These are phyloP conservation scores for Cutaneotrichosporon dermatis DNA, from an alignment of 1,284 basidiomycete genomes.

Conservation along the genomic window DNA sequence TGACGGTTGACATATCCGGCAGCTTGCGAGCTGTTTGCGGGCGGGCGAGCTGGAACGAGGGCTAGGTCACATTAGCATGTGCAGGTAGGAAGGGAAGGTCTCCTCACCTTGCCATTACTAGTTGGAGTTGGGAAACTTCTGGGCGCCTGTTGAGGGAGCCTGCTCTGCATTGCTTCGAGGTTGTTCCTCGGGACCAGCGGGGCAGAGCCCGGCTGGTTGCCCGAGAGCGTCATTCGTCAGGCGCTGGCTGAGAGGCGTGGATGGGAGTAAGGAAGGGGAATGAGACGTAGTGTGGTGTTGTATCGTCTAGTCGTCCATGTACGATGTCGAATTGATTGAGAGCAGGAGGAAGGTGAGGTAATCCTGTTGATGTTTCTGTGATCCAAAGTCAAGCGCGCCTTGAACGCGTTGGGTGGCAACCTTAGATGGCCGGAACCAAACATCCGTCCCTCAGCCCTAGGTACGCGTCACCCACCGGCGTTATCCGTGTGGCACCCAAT, in stretches of 20 bases:
- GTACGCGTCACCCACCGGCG: background rate
- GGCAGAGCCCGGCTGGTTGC: background rate
- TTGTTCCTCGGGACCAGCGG: slow-evolving; percentile 7
- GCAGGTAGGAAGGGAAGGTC: background rate
- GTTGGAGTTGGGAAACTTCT: background rate
- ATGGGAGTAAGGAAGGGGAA: too few relatives aligned
- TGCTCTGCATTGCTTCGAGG: slow-evolving; percentile 3
- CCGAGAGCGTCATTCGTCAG: background rate
- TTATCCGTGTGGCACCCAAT: slow-evolving; percentile 2
- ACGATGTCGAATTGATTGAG: background rate
- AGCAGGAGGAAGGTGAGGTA: background rate
- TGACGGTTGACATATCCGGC: background rate
- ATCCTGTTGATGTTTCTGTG: too few relatives aligned
- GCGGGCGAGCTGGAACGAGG: slow-evolving; percentile 4
- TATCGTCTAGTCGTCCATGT: background rate
- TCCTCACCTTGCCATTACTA: background rate
- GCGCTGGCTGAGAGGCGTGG: background rate
- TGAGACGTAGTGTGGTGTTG: background rate
- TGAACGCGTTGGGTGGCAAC: slow-evolving; percentile 1
- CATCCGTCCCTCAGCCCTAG: background rate
- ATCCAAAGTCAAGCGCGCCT: background rate
- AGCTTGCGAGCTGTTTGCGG: background rate
- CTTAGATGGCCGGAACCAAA: slow-evolving; percentile 6
- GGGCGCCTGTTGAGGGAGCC: background rate
- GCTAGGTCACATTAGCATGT: background rate